A percentile compares a stretch with the other conserved stretches of the same genome.
phyloP scores from a whole-genome alignment of 352 stramenopile species.

The Phytophthora sansomeana region DNA sequence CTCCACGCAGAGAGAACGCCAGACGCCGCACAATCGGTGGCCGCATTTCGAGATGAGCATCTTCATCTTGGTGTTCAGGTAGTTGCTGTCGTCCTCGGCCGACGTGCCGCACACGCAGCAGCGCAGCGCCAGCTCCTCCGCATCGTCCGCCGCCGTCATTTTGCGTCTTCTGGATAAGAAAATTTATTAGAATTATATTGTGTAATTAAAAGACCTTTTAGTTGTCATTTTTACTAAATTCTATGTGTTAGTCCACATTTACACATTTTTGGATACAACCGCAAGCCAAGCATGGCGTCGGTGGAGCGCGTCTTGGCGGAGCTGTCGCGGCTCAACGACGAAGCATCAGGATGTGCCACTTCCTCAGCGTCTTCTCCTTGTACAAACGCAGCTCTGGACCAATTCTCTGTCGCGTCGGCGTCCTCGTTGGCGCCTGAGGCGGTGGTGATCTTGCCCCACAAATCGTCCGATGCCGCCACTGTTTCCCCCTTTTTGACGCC shows the following conservation, averaged over 20 bases:
- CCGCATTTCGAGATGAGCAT: constrained; percentile 93
- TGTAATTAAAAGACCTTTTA: too few relatives aligned
- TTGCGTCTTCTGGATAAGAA: too few relatives aligned
- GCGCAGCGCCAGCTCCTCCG: constrained; percentile 79
- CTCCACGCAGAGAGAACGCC: background rate
- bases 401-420: constrained; percentile 57
- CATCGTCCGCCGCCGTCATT: constrained; percentile 54
- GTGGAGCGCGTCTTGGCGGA: constrained; percentile 50
- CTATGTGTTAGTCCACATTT: too few relatives aligned
- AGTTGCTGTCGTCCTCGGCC: constrained; percentile 87
- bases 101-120: constrained; percentile 91
- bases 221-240: too few relatives aligned
- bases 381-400: constrained; percentile 34
- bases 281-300: constrained; percentile 32
- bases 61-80: constrained; percentile 93
- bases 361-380: background rate
- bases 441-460: constrained; percentile 55
- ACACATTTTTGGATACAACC: background rate
- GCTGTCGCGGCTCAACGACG: constrained; percentile 46
- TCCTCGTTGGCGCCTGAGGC: constrained; percentile 53
- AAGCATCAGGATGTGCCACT: background rate
- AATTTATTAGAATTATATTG: too few relatives aligned
- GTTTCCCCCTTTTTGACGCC: constrained; percentile 54
- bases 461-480: background rate
- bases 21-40: constrained; percentile 82